A percentile compares a stretch with the other conserved stretches of the same genome.
phyloP scores from a whole-genome alignment of 305 asterid species.

The Andrographis paniculata region DNA sequence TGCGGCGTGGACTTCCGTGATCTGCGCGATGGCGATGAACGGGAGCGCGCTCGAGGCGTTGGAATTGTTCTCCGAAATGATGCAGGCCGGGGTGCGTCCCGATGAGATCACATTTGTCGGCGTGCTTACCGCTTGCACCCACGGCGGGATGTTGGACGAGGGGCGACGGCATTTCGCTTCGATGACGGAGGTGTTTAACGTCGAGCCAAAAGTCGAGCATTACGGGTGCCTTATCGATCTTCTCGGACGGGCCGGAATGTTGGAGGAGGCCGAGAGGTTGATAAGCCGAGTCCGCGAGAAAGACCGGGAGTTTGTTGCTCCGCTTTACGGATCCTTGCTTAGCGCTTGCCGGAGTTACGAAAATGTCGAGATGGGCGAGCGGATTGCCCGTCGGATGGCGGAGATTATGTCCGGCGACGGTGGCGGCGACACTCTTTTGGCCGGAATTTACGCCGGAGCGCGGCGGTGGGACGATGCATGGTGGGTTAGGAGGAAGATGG shows the following conservation, averaged over 20 bases:
- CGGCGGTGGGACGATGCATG: too few species aligned
- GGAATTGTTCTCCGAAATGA: slow-evolving; percentile 49
- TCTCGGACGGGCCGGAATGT: slow-evolving; percentile 68
- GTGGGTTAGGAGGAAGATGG: too few species aligned
- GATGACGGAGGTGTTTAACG: slow-evolving; percentile 29
- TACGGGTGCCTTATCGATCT: slow-evolving; percentile 66
- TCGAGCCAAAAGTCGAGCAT: slow-evolving; percentile 60
- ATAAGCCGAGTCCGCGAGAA: too few species aligned
- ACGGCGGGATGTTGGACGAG: slow-evolving; percentile 64
- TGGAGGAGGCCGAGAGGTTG: too few species aligned
- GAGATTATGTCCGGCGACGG: too few species aligned
- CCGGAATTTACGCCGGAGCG: too few species aligned
- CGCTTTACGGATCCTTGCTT: too few species aligned
- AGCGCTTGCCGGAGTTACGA: too few species aligned
- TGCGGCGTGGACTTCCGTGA: slow-evolving; percentile 61
- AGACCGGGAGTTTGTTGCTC: too few species aligned
- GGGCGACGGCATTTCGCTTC: slow-evolving; percentile 46
- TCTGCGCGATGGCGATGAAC: slow-evolving; percentile 58
- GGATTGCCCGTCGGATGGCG: too few species aligned
- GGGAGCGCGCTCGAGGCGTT: slow-evolving; percentile 42
- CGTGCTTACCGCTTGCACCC: slow-evolving; percentile 66
- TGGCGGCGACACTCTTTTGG: too few species aligned
- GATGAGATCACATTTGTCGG: slow-evolving; percentile 66
- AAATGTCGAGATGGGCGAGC: too few species aligned
- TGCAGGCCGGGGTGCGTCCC: slow-evolving; percentile 32